Evolutionary conservation across 2,329 filamentous ascomycete species (phyloP), one percentile per base, ranked within the genome.

Genomic region (Fusarium illudens): DNA sequence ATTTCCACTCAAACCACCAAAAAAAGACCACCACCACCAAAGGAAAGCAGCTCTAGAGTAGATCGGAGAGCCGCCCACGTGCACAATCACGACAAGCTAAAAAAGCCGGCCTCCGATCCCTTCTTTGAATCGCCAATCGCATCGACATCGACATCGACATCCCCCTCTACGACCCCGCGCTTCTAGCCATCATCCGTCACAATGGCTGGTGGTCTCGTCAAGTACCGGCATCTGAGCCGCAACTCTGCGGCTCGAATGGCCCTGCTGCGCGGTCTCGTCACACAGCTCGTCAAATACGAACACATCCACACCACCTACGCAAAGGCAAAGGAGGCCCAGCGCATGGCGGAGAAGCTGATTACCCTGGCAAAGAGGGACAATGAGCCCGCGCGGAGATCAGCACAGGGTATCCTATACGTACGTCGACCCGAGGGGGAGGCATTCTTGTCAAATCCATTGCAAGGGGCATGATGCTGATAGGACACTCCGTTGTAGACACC

Each of bases 301-400:
- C 90, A 93, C 67, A 97, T 99, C 82, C 90, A 91, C 68, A 99
- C 96, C 52, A 97, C 96, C 82, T 97, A 92, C 86, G 90, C 91
- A 78, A 98, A 98, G 83, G 96, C 96, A 49, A 99, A 98, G 82
- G 96, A 99, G 83, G 92, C 96, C 19, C 96, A 99, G 82, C 87
- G 92, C 42, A 80, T 98, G 72, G 96, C 94, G 8, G 96, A 99
- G 78, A 96, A 97, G 84, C 84, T 98, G 71, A 94, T 99, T 75
- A 97, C 94, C 5, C 80, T 97, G 73, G 95, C 92, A 19, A 99
- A 98, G 87, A 92, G 90, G 82, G 93, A 97, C 79, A 97, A 95
- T 37, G 90, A 94, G 75, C 92, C 93, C 19, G 91, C 90, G 64
- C 86, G 88, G 78, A 86, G 89, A 76, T 88, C 87, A 71, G 95